Evolutionary conservation across 768 basidiomycete species (phyloP).

Genomic region (Inosperma sp.): DNA sequence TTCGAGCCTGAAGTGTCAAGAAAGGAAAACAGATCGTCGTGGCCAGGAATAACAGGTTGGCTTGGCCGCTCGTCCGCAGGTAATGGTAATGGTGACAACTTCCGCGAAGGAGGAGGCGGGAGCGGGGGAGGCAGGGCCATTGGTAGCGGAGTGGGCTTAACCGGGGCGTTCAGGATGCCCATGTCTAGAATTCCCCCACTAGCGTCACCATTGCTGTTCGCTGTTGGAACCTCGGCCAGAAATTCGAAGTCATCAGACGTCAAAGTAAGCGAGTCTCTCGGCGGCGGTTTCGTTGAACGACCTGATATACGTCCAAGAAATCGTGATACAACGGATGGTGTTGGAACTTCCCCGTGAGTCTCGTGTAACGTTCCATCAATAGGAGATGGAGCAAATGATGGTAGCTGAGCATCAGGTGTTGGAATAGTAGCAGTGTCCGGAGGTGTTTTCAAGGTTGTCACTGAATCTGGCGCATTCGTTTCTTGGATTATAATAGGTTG

Average conservation of each 20-base stretch:
- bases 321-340: slow-evolving; percentile 73
- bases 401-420: not conserved
- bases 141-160: slow-evolving; percentile 45
- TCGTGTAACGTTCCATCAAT: slow-evolving; percentile 12
- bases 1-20: slow-evolving; percentile 20
- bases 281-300: slow-evolving; percentile 28
- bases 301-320: slow-evolving; percentile 77
- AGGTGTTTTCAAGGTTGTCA: too few species aligned
- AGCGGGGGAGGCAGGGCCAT: not conserved
- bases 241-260: slow-evolving; percentile 81
- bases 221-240: slow-evolving; percentile 64
- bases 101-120: not conserved
- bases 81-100: slow-evolving; percentile 1
- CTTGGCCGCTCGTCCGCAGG: too few species aligned
- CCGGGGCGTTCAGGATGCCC: too few species aligned
- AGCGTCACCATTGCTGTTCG: slow-evolving; percentile 40
- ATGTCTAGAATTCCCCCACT: slow-evolving; percentile 32
- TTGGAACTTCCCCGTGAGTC: slow-evolving; percentile 16
- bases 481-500: too few species aligned
- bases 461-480: too few species aligned
- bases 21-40: slow-evolving; percentile 28
- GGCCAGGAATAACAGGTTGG: not conserved
- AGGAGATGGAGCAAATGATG: slow-evolving; percentile 7
- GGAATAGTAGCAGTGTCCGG: too few species aligned
- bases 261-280: slow-evolving; percentile 59